Evolutionary conservation across 345 rosid species (phyloP).

Genomic region (Chamaenerion angustifolium): DNA sequence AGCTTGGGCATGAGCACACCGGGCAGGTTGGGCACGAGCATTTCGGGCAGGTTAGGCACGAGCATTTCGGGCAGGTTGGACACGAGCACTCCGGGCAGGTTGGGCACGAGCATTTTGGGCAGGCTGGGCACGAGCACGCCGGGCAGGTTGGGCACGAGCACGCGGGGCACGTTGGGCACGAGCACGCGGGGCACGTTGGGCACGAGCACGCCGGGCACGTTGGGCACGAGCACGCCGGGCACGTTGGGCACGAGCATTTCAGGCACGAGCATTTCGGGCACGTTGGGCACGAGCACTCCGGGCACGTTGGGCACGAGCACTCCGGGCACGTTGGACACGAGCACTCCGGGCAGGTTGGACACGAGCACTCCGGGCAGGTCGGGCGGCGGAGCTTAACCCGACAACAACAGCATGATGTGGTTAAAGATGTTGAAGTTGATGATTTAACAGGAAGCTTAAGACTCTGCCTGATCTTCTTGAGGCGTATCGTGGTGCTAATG

Average conservation of each 20-base stretch:
- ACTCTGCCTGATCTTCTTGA: slow-evolving; percentile 54
- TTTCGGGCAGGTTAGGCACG: neutral
- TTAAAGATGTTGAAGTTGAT: slow-evolving; percentile 2
- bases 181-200: slow-evolving; percentile 13
- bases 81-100: slow-evolving; percentile 32
- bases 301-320: slow-evolving; percentile 34
- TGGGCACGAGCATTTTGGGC: slow-evolving; percentile 20
- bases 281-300: slow-evolving; percentile 15
- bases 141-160: slow-evolving; percentile 34
- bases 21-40: slow-evolving; percentile 21
- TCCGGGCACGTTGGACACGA: slow-evolving; percentile 16
- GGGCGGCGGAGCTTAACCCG: slow-evolving; percentile 28
- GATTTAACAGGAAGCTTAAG: slow-evolving; percentile 31
- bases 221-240: slow-evolving; percentile 25
- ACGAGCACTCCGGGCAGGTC: slow-evolving; percentile 22
- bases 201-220: slow-evolving; percentile 22
- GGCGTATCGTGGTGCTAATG: slow-evolving; percentile 48
- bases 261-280: no score
- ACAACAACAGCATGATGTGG: slow-evolving; percentile 34
- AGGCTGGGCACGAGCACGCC: no score
- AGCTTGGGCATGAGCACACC: slow-evolving; percentile 16
- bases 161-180: slow-evolving; percentile 15
- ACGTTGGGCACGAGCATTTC: slow-evolving; percentile 17
- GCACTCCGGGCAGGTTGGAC: slow-evolving; percentile 13
- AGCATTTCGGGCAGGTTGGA: slow-evolving; percentile 32